Base-by-base conservation (phyloP, 352 stramenopile species). In the Globisporangium carolinianum region DNA sequence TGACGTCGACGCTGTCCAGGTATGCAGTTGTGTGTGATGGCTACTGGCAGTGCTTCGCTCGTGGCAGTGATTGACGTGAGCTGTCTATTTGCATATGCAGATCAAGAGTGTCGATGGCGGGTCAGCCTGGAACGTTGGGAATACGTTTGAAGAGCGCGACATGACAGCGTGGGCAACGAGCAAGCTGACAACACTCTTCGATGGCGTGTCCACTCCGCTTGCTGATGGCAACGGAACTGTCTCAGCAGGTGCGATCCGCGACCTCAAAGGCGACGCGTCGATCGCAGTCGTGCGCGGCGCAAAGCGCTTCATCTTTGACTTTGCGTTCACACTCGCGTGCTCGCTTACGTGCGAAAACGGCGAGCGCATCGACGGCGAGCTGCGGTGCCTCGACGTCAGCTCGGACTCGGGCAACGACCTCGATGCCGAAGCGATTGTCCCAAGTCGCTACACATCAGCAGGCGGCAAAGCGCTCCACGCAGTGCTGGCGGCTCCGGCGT, bases 131-230 rank as follows among this genome's bases (percentile, higher is more conserved):
- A 98, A 98, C 66, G 77, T 91, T 51, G 91, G 89, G 58, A 96
- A 96, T 54, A 97, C 93, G 11, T 98, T 96, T 62, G 92, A 98
- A 58, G 87, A 96, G 61, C 92, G 87, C 70, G 83, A 96, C 63
- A 96, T 97, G 85, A 92, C 76, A 17, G 59, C 66, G 53, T 97
- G 87, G 87, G 87, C 87, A 55, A 92, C 88, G 70, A 62, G 55
- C 52, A 86, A 79, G 63, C 57, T 97, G 15, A 66, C 91, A 60
- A 65, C 67, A 61, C 67, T 93, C 38, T 55, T 96, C 32, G 57
- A 60, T 3, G 66, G 65, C 38, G 45, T 88, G 12, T 71, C 67
- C 14, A 68, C 67, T 15, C 63, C 80, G 0, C 49, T 88, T 14
- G 48, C 57, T 43, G 54, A 47, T 9, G 55, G 63, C 12, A 60